These are phyloP conservation scores for Phaseolus coccineus DNA, from an alignment of 331 rosid species.

Conservation along the genomic window DNA sequence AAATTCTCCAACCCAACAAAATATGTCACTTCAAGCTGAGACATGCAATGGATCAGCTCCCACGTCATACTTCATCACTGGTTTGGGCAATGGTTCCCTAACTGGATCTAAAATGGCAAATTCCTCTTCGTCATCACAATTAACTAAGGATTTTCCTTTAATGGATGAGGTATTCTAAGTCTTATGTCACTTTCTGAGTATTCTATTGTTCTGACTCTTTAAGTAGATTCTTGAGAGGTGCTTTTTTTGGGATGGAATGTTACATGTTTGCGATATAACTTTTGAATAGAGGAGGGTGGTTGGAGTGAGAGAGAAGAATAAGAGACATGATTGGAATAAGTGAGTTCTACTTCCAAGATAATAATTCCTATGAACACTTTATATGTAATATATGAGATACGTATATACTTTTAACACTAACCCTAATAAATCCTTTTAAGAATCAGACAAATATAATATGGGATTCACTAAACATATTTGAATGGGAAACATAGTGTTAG, in stretches of 20 bases:
- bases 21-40: slow-evolving; percentile 73
- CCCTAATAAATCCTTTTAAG: not conserved
- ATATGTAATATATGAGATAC: not conserved
- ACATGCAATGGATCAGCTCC: slow-evolving; percentile 87
- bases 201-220: slow-evolving; percentile 4
- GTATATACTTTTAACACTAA: not conserved
- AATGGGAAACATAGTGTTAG: too few relatives aligned
- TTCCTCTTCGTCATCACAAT: slow-evolving; percentile 79
- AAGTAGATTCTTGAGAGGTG: slow-evolving; percentile 21
- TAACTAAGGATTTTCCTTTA: slow-evolving; percentile 72
- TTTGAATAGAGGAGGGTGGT: not conserved
- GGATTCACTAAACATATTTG: not conserved
- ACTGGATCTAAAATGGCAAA: slow-evolving; percentile 71
- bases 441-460: not conserved
- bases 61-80: slow-evolving; percentile 70
- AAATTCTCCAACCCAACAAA: slow-evolving; percentile 80
- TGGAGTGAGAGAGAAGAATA: too few relatives aligned
- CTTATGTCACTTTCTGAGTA: slow-evolving; percentile 26
- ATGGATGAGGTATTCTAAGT: slow-evolving; percentile 75
- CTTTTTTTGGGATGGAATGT: not conserved
- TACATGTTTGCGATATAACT: not conserved
- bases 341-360: not conserved
- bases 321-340: not conserved
- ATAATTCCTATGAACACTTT: not conserved
- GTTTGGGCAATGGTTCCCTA: slow-evolving; percentile 71